A percentile compares a stretch with the other conserved stretches of the same genome.
Evolutionary conservation across 1,139 yeast genomes (phyloP).

Genomic region (Taphrina confusa): DNA sequence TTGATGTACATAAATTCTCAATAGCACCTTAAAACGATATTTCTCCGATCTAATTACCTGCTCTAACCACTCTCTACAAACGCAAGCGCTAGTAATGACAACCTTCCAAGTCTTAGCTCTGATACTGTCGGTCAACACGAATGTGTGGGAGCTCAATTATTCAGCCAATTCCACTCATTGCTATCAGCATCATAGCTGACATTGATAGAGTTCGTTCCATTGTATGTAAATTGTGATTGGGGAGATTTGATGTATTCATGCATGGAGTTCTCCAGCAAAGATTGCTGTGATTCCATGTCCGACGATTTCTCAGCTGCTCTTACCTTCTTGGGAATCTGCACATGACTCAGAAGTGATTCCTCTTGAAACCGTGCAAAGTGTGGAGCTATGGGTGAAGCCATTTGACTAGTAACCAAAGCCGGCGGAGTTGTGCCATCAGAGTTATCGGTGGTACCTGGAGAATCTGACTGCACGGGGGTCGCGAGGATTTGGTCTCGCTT

Average conservation of each 20-base stretch:
- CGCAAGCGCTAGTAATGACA: too few relatives aligned
- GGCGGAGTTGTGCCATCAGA: slow-evolving; percentile 28
- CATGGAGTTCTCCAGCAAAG: neutral
- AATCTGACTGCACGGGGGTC: neutral
- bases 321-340: slow-evolving; percentile 4
- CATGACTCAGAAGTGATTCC: neutral
- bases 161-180: slow-evolving; percentile 32
- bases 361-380: neutral
- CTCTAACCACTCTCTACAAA: too few relatives aligned
- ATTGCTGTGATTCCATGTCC: neutral
- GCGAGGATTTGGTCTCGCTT: neutral
- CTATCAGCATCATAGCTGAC: slow-evolving; percentile 29
- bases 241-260: slow-evolving; percentile 11
- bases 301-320: neutral
- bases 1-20: too few relatives aligned
- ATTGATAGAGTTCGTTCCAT: slow-evolving; percentile 24
- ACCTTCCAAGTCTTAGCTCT: too few relatives aligned
- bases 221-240: slow-evolving; percentile 15
- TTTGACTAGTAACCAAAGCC: slow-evolving; percentile 12
- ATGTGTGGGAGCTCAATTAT: too few relatives aligned
- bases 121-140: too few relatives aligned
- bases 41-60: too few relatives aligned
- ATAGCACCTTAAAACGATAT: too few relatives aligned
- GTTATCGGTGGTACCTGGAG: slow-evolving; percentile 17
- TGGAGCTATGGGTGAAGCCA: slow-evolving; percentile 18